phyloP scores from a whole-genome alignment of 2,329 filamentous ascomycete genomes.

The Cladophialophora immunda region DNA sequence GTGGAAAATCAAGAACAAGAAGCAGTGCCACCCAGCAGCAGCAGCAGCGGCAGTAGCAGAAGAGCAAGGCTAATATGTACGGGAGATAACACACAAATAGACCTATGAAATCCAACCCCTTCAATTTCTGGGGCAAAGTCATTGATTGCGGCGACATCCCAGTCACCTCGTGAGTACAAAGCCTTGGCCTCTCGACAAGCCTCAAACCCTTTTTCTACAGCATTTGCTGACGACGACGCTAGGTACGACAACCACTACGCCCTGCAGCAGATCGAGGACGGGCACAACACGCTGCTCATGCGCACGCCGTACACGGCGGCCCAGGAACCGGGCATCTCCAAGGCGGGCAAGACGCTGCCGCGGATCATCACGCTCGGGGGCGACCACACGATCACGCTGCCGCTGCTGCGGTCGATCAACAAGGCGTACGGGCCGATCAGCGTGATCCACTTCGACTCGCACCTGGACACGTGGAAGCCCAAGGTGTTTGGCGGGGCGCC shows the following conservation, averaged over 20 bases:
- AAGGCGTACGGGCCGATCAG: constrained; percentile 74
- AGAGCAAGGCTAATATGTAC: not conserved
- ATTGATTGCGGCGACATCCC: constrained; percentile 86
- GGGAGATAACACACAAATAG: constrained; percentile 16
- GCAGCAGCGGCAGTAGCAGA: not conserved
- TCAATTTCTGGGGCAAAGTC: constrained; percentile 81
- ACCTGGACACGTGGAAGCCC: constrained; percentile 74
- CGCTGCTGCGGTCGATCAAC: constrained; percentile 65
- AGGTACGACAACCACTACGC: constrained; percentile 86
- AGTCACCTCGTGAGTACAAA: constrained; percentile 74
- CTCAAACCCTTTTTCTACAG: not conserved
- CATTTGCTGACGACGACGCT: not conserved
- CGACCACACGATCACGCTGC: constrained; percentile 56
- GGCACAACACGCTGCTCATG: constrained; percentile 78
- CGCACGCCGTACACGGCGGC: constrained; percentile 75
- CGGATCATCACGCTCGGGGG: constrained; percentile 76
- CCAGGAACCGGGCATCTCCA: constrained; percentile 71
- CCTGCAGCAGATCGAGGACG: constrained; percentile 84
- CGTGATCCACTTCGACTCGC: constrained; percentile 70
- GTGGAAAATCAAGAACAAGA: not conserved
- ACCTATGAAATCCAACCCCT: constrained; percentile 79
- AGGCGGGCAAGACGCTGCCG: constrained; percentile 78
- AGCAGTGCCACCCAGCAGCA: not conserved
- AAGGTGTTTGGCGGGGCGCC: constrained; percentile 88
- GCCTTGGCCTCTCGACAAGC: not conserved